Percentiles rank a stretch among this genome's conserved stretches.
phyloP scores from a whole-genome alignment of 169 alveolate species.

The Eimeria maxima region DNA sequence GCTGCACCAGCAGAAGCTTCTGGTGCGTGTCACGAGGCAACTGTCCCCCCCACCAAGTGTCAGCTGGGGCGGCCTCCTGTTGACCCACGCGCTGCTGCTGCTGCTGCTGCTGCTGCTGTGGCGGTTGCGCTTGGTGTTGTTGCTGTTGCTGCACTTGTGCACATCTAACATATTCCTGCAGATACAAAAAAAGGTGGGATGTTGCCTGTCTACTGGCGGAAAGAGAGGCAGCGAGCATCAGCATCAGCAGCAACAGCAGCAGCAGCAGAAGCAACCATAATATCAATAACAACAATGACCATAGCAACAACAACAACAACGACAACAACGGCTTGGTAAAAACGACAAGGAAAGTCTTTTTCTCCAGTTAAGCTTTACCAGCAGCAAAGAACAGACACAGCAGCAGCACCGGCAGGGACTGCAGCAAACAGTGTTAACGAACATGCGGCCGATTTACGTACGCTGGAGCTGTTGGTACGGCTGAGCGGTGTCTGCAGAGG shows the following conservation, averaged over 20 bases:
- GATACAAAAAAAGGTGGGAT: background rate
- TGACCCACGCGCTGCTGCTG: background rate
- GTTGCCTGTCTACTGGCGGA: background rate
- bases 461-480: background rate
- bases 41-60: background rate
- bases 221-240: background rate
- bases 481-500: background rate
- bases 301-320: background rate
- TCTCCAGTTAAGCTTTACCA: no score
- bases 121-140: background rate
- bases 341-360: no score
- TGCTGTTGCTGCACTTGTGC: background rate
- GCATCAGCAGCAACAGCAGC: slow-evolving; percentile 30
- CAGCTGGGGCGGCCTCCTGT: background rate
- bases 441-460: background rate
- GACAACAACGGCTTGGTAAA: background rate
- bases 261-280: slow-evolving; percentile 1
- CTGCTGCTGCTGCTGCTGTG: background rate
- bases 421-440: no score
- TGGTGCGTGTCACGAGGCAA: background rate
- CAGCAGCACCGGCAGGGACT: no score
- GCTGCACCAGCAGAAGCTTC: background rate
- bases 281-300: background rate
- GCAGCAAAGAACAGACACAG: no score
- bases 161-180: background rate